Evolutionary conservation across 805 yeast species (phyloP).

Genomic region (Metschnikowia vanudenii): DNA sequence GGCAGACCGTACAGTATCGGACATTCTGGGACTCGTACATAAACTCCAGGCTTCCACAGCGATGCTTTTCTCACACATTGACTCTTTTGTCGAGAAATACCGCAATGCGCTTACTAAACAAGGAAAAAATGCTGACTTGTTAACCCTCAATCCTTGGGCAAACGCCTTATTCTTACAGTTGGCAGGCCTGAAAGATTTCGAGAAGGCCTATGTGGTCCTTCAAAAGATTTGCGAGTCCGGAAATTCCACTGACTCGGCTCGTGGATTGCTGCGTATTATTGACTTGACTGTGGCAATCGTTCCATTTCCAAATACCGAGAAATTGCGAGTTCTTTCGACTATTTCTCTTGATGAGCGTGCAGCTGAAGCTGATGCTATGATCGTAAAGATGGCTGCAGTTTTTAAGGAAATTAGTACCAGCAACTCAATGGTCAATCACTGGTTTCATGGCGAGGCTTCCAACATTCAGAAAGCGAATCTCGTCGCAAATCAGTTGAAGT

Average conservation of each 20-base stretch:
- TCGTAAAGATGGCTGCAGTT: constrained; percentile 35
- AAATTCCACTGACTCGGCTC: constrained; percentile 13
- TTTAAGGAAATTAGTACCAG: constrained; percentile 36
- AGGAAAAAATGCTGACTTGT: constrained; percentile 28
- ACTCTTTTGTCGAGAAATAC: constrained; percentile 38
- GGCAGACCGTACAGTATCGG: constrained; percentile 11
- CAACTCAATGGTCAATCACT: constrained; percentile 38
- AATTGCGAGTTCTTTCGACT: constrained; percentile 37
- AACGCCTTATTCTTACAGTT: constrained; percentile 57
- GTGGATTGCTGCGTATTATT: constrained; percentile 29
- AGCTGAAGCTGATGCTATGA: constrained; percentile 28
- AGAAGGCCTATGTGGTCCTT: constrained; percentile 42
- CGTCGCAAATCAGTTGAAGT: constrained; percentile 54
- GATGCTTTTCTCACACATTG: constrained; percentile 36
- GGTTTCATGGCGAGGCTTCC: constrained; percentile 50
- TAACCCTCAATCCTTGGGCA: constrained; percentile 59
- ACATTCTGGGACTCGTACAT: constrained; percentile 20
- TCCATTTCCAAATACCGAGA: constrained; percentile 48
- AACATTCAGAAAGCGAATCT: constrained; percentile 52
- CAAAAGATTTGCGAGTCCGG: constrained; percentile 27
- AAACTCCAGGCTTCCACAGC: constrained; percentile 20
- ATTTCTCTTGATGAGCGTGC: constrained; percentile 35
- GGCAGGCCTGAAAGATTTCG: constrained; percentile 46
- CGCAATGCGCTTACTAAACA: constrained; percentile 28
- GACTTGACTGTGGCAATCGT: constrained; percentile 52